Evolutionary conservation across 73 alveolate species (phyloP), one percentile per base, ranked within the genome.

Genomic region (Paramecium biaurelia): DNA sequence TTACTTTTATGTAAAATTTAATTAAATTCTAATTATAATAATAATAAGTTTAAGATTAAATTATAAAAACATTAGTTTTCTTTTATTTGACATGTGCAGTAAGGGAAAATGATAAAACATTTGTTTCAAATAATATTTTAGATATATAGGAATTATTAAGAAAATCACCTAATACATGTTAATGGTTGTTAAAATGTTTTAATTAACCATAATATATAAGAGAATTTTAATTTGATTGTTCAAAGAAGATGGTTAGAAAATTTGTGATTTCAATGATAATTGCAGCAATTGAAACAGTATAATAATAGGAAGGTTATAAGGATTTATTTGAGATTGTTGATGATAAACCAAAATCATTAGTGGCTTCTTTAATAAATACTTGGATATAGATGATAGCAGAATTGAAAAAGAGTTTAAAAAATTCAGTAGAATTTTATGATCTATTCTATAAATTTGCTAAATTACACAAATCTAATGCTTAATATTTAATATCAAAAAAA

Each of bases 1-100:
- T 92, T 32, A 79, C 49, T 7, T 93, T 96, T 20, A 92, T 96
- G 58, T 72, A 59, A 1, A 87, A 74, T 21, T 35, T 96, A 3
- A 49, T 96, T 58, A 23, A 90, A 23, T 11, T 11, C 15, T 45
- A 79, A 79, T 79, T 43, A 79, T 7, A 79, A 21, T 9, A 63
- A 30, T 12, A 26, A 14, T 12, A 43, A 3, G 26, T 34, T 18
- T 41, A 21, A 43, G 49, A 79, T 79, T 24, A 47, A 9, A 42
- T 79, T 14, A 18, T 79, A 10, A 43, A 24, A 79, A 45, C 53
- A 24, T 2, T 79, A 7, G 90, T 79, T 20, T 79, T 14, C 56
- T 79, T 79, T 34, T 79, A 24, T 47, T 47, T 79, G 32, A 79
- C 76, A 42, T 79, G 90, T 45, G 90, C 90, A 11, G 90, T 79